phyloP scores from a whole-genome alignment of 768 basidiomycete genomes.

The Collybiopsis luxurians region DNA sequence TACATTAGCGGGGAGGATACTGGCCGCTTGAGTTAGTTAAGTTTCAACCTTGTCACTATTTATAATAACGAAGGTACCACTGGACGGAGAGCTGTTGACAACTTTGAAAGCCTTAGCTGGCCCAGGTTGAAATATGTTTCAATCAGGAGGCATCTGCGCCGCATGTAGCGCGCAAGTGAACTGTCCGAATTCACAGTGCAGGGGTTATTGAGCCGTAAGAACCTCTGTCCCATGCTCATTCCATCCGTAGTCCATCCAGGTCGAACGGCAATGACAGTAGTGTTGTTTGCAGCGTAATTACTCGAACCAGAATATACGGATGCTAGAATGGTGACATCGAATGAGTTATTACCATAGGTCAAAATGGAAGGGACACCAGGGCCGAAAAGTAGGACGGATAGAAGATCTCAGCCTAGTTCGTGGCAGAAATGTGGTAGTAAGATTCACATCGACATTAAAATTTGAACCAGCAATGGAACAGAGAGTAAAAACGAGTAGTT shows the following conservation, averaged over 20 bases:
- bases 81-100: slow-evolving; percentile 81
- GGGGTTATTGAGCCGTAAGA: slow-evolving; percentile 79
- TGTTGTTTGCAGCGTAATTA: slow-evolving; percentile 70
- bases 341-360: slow-evolving; percentile 78
- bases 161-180: slow-evolving; percentile 76
- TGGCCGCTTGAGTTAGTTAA: slow-evolving; percentile 51
- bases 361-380: slow-evolving; percentile 69
- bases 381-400: slow-evolving; percentile 88
- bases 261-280: slow-evolving; percentile 77
- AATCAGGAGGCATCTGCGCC: slow-evolving; percentile 77
- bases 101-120: slow-evolving; percentile 82
- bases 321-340: slow-evolving; percentile 70
- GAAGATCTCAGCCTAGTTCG: slow-evolving; percentile 83
- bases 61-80: slow-evolving; percentile 72
- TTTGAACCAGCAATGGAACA: slow-evolving; percentile 87
- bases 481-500: slow-evolving; percentile 85
- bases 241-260: slow-evolving; percentile 83
- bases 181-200: slow-evolving; percentile 80
- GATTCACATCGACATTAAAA: slow-evolving; percentile 83
- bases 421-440: slow-evolving; percentile 62
- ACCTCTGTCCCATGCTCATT: slow-evolving; percentile 88
- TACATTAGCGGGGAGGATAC: slow-evolving; percentile 50
- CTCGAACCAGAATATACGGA: slow-evolving; percentile 63
- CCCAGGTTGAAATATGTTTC: slow-evolving; percentile 87
- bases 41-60: slow-evolving; percentile 76